phyloP scores from a whole-genome alignment of 2,329 filamentous ascomycete genomes.

The Colletotrichum sp. region DNA sequence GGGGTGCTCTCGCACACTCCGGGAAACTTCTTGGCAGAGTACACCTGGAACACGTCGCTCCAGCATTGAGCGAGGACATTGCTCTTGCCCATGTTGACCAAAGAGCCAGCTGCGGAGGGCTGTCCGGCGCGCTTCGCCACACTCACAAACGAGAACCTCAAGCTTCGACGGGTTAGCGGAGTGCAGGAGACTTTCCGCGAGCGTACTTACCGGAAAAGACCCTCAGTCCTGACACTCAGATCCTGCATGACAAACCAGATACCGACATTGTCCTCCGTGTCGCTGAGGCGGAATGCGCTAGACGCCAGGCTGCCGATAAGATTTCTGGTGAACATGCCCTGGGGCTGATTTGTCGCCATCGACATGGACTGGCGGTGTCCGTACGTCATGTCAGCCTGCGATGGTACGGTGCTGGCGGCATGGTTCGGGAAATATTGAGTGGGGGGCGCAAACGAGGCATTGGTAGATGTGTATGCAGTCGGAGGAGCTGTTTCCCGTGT shows the following conservation, averaged over 20 bases:
- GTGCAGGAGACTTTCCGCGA: background rate
- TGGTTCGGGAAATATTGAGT: conserved; percentile 41
- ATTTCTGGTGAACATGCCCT: conserved; percentile 92
- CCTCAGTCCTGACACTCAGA: conserved; percentile 91
- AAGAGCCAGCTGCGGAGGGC: conserved; percentile 40
- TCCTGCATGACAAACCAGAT: conserved; percentile 98
- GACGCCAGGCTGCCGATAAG: conserved; percentile 91
- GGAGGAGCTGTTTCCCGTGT: background rate
- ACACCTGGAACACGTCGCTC: conserved; percentile 90
- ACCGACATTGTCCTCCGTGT: conserved; percentile 79
- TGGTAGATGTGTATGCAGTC: conserved; percentile 19
- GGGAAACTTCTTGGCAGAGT: conserved; percentile 97
- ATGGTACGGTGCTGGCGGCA: conserved; percentile 30
- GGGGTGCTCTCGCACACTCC: conserved; percentile 94
- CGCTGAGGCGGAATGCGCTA: conserved; percentile 83
- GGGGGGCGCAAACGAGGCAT: conserved; percentile 38
- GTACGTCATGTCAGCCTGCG: conserved; percentile 28
- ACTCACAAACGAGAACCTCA: conserved; percentile 81
- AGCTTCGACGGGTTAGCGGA: conserved; percentile 38
- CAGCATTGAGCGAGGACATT: conserved; percentile 86
- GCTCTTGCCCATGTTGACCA: conserved; percentile 76
- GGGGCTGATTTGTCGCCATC: conserved; percentile 56
- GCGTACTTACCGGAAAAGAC: conserved; percentile 77
- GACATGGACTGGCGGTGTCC: conserved; percentile 35
- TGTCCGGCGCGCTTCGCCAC: conserved; percentile 50